Percentiles rank a stretch among this genome's conserved stretches.
Conservation (phyloP, 352 stramenopile species). For the Globisporangium nagaii region DNA sequence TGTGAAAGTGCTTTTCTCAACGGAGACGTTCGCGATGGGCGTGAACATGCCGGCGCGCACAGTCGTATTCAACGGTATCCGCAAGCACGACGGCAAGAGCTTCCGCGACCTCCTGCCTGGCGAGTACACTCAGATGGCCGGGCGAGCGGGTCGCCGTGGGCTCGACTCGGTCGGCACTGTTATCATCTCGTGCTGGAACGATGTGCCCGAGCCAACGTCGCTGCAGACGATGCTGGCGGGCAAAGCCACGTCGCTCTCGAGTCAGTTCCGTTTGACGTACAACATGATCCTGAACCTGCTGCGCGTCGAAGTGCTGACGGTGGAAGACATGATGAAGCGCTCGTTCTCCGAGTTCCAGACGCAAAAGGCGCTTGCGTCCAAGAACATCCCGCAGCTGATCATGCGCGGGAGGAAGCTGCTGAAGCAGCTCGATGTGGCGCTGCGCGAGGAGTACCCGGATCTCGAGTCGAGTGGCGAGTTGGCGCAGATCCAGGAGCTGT, state of each 20-base stretch:
- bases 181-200: slow-evolving; percentile 96
- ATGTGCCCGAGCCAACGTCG: slow-evolving; percentile 95
- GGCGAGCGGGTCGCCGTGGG: slow-evolving; percentile 94
- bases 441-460: slow-evolving; percentile 60
- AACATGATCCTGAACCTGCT: slow-evolving; percentile 98
- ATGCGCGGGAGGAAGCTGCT: slow-evolving; percentile 52
- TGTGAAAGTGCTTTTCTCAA: slow-evolving; percentile 98
- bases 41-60: slow-evolving; percentile 98
- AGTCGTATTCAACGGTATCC: slow-evolving; percentile 96
- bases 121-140: slow-evolving; percentile 97
- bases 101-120: slow-evolving; percentile 87
- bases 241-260: slow-evolving; percentile 92
- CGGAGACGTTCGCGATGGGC: slow-evolving; percentile 99
- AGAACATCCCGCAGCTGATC: slow-evolving; percentile 74
- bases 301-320: slow-evolving; percentile 82
- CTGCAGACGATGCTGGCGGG: slow-evolving; percentile 95
- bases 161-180: slow-evolving; percentile 96
- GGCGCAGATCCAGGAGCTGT: slow-evolving; percentile 55
- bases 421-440: slow-evolving; percentile 36
- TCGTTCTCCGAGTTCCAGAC: slow-evolving; percentile 96
- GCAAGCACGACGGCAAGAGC: slow-evolving; percentile 96
- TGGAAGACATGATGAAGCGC: slow-evolving; percentile 97
- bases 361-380: slow-evolving; percentile 80
- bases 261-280: slow-evolving; percentile 98
- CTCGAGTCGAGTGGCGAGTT: slow-evolving; percentile 54